Conservation (phyloP, 495 filamentous ascomycete genomes). For the Penicillium argentinense region DNA sequence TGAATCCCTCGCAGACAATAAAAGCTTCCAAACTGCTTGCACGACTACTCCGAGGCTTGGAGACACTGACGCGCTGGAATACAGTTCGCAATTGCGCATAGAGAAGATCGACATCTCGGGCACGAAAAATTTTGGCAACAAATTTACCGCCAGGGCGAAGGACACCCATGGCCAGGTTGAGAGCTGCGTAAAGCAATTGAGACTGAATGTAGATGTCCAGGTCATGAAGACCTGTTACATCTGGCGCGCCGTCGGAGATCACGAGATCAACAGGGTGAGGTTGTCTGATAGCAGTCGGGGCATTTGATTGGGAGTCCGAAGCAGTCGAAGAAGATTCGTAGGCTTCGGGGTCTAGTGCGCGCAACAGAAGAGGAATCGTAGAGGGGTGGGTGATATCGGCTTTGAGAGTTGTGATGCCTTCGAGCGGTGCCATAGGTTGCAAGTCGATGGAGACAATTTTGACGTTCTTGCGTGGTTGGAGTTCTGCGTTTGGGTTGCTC, state of each 20-base stretch:
- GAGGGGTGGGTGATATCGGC: conserved; percentile 97
- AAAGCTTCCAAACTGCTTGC: conserved; percentile 97
- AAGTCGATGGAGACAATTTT: conserved; percentile 95
- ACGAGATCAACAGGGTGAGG: conserved; percentile 84
- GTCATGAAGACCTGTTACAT: conserved; percentile 95
- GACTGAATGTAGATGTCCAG: conserved; percentile 97
- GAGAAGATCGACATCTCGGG: conserved; percentile 86
- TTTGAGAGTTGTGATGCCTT: conserved; percentile 85
- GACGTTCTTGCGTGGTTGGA: conserved; percentile 68
- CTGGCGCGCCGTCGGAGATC: conserved; percentile 90
- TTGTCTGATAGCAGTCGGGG: conserved; percentile 42
- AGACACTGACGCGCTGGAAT: conserved; percentile 82
- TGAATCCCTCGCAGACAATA: conserved; percentile 89
- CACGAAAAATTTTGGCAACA: conserved; percentile 96
- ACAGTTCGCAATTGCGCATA: conserved; percentile 90
- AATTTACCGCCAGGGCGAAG: conserved; percentile 92
- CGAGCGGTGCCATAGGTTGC: conserved; percentile 90
- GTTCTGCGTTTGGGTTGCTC: conserved; percentile 31
- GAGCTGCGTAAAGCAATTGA: conserved; percentile 87
- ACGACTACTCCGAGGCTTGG: conserved; percentile 87
- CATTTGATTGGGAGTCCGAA: conserved; percentile 14
- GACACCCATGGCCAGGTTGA: conserved; percentile 89
- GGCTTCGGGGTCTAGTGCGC: conserved; percentile 76
- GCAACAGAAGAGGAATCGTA: conserved; percentile 83
- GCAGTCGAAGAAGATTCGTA: conserved; percentile 53